These are phyloP conservation scores for Nidularia pulvinata DNA, from an alignment of 768 basidiomycete genomes.

Conservation along the genomic window DNA sequence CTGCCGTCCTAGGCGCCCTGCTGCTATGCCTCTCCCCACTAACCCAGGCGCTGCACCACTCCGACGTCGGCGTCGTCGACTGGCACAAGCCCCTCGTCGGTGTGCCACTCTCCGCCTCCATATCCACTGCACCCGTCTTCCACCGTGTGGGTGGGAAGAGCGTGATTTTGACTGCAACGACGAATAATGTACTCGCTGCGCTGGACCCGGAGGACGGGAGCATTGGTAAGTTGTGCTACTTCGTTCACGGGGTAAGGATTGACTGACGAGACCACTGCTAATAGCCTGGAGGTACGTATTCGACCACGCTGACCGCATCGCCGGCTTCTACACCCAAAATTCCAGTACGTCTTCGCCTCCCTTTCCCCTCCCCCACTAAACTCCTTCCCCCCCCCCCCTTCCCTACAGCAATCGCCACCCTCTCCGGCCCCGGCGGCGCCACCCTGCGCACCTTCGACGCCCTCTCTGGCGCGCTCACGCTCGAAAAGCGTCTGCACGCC, in stretches of 20 bases:
- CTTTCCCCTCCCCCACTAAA: not conserved
- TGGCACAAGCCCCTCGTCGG: constrained; percentile 86
- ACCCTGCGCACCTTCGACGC: constrained; percentile 70
- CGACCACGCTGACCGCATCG: constrained; percentile 66
- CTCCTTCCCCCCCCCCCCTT: not conserved
- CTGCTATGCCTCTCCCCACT: not conserved
- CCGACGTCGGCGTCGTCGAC: constrained; percentile 81
- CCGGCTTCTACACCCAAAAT: constrained; percentile 57
- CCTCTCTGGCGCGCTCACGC: constrained; percentile 58
- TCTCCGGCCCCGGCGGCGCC: constrained; percentile 77
- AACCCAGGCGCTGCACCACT: constrained; percentile 54
- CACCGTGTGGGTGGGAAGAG: constrained; percentile 38
- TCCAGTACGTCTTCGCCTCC: constrained; percentile 43
- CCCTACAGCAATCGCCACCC: constrained; percentile 57
- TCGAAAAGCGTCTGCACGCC: constrained; percentile 64
- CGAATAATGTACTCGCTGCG: constrained; percentile 78
- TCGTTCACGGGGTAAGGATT: not conserved
- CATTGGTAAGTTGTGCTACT: constrained; percentile 50
- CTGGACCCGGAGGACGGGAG: constrained; percentile 67
- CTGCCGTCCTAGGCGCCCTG: not conserved
- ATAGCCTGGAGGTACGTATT: constrained; percentile 83
- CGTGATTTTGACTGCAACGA: constrained; percentile 65
- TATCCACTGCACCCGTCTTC: constrained; percentile 59
- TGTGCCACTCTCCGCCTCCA: constrained; percentile 56
- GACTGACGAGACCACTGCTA: not conserved